phyloP scores from a whole-genome alignment of 2,329 filamentous ascomycete species.

The Aspergillus hiratsukae region DNA sequence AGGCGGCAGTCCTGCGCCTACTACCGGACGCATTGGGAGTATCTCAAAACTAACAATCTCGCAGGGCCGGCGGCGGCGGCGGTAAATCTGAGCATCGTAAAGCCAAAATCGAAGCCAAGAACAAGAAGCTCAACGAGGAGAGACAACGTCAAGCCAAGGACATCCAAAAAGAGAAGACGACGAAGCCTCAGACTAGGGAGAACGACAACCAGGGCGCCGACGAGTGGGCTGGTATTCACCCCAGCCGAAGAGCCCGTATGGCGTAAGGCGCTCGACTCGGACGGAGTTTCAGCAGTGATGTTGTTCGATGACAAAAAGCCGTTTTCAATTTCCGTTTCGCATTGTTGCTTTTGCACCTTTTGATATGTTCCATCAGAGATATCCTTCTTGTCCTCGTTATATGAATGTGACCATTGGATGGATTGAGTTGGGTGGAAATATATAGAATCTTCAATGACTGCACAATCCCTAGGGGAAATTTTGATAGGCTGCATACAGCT shows the following conservation, averaged over 20 bases:
- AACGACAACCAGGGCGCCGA: conserved; percentile 18
- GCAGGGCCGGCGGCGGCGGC: conserved; percentile 71
- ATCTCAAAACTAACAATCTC: background rate
- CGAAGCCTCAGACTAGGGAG: conserved; percentile 19
- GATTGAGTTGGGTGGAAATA: conserved; percentile 6
- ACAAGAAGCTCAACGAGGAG: conserved; percentile 73
- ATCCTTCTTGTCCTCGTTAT: conserved; percentile 14
- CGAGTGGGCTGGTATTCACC: conserved; percentile 38
- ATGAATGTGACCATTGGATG: conserved; percentile 8
- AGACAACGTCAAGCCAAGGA: conserved; percentile 51
- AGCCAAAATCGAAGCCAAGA: conserved; percentile 79
- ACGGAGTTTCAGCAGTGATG: background rate
- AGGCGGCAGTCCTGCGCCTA: background rate
- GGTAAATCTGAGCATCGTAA: conserved; percentile 70
- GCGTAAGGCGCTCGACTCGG: conserved; percentile 9
- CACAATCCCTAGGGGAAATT: background rate
- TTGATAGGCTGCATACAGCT: background rate
- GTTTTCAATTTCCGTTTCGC: background rate
- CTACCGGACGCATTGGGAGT: background rate
- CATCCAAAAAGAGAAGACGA: conserved; percentile 42
- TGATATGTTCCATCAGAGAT: conserved; percentile 9
- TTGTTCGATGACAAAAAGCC: background rate
- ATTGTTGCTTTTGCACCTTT: background rate
- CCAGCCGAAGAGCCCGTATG: conserved; percentile 40
- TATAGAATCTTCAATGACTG: background rate